These are phyloP conservation scores for Harrya chromipes DNA, from an alignment of 768 basidiomycete species.

Conservation along the genomic window DNA sequence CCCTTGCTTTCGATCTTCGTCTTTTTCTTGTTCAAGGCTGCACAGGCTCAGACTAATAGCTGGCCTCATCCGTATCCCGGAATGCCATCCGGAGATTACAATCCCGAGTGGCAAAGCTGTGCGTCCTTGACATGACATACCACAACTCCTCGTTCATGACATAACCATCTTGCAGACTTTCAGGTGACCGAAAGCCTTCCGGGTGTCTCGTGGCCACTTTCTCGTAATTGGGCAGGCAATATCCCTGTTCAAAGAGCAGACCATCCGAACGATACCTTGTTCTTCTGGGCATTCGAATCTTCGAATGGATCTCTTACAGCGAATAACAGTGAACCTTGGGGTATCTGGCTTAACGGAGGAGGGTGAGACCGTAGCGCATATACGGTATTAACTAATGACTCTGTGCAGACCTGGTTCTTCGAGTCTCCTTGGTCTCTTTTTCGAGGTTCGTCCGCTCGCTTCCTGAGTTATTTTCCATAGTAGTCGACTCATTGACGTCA, in stretches of 20 bases:
- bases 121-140: constrained; percentile 13
- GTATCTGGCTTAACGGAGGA: constrained; percentile 72
- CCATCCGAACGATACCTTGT: constrained; percentile 63
- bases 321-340: constrained; percentile 53
- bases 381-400: neutral
- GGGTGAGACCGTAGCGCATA: constrained; percentile 39
- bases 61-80: constrained; percentile 42
- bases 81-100: constrained; percentile 43
- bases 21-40: neutral
- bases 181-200: constrained; percentile 52
- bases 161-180: constrained; percentile 42
- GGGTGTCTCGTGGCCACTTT: constrained; percentile 49
- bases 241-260: constrained; percentile 54
- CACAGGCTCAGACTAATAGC: constrained; percentile 6
- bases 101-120: constrained; percentile 61
- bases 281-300: constrained; percentile 63
- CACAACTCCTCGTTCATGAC: neutral
- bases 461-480: neutral
- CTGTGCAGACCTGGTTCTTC: constrained; percentile 58
- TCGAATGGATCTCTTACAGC: constrained; percentile 52
- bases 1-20: neutral
- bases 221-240: constrained; percentile 58
- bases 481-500: neutral
- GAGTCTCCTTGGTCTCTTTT: constrained; percentile 57
- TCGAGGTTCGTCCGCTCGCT: constrained; percentile 44